Evolutionary conservation across 495 filamentous ascomycete genomes (phyloP).

Genomic region (Sabuloglossum arenarium): DNA sequence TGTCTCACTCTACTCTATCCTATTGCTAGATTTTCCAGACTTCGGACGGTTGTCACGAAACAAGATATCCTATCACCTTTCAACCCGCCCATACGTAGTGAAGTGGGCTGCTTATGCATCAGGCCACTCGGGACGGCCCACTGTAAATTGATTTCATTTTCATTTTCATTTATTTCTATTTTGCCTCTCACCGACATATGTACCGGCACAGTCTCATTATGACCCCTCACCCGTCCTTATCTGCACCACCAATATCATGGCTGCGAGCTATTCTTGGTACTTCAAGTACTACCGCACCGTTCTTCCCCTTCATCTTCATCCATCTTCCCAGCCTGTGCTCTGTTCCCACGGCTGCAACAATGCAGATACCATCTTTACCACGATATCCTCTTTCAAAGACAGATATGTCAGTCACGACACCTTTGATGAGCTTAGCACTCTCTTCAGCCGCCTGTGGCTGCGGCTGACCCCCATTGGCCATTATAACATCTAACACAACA

Average conservation of each 20-base stretch:
- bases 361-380: conserved; percentile 49
- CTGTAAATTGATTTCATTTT: background rate
- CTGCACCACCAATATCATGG: background rate
- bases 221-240: too few relatives aligned
- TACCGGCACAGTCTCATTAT: too few relatives aligned
- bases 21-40: background rate
- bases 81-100: background rate
- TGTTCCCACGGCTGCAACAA: conserved; percentile 68
- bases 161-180: background rate
- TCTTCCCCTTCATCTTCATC: conserved; percentile 46
- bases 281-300: conserved; percentile 63
- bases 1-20: background rate
- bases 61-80: background rate
- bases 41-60: background rate
- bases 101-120: background rate
- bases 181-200: too few relatives aligned
- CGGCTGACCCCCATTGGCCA: conserved; percentile 5
- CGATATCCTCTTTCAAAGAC: conserved; percentile 58
- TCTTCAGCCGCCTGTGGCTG: conserved; percentile 8
- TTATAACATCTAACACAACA: background rate
- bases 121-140: background rate
- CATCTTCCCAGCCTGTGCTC: conserved; percentile 69
- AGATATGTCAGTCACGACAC: conserved; percentile 68
- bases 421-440: conserved; percentile 28
- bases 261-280: conserved; percentile 23